These are phyloP conservation scores for Vachellia collinsii DNA, from an alignment of 306 rosid species.

Conservation along the genomic window DNA sequence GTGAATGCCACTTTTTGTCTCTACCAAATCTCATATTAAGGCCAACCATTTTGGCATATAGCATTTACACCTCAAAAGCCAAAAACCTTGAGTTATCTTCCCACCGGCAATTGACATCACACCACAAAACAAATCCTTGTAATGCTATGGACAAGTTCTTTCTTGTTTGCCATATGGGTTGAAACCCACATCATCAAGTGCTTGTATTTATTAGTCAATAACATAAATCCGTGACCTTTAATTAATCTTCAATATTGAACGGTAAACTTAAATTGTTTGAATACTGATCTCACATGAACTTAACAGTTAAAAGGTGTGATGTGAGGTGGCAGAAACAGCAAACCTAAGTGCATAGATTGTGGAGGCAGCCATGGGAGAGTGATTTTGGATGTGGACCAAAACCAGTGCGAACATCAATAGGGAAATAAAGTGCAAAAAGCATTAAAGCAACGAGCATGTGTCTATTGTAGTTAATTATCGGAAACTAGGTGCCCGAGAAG, in stretches of 20 bases:
- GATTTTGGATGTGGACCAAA: constrained; percentile 53
- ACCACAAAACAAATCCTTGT: not conserved
- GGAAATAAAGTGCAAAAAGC: constrained; percentile 45
- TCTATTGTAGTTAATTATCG: constrained; percentile 43
- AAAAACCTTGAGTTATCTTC: not conserved
- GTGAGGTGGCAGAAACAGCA: not conserved
- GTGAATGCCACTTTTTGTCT: constrained; percentile 15
- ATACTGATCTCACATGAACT: not conserved
- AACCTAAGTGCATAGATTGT: not conserved
- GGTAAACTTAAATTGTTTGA: not conserved
- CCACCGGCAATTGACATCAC: not conserved
- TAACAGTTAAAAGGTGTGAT: not conserved
- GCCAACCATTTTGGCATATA: constrained; percentile 29
- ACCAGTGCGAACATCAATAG: constrained; percentile 31
- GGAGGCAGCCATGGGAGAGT: constrained; percentile 41
- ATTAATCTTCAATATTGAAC: not conserved
- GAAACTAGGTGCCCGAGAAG: constrained; percentile 50
- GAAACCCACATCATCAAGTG: too few relatives aligned
- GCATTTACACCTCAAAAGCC: not conserved
- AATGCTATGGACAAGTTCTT: not conserved
- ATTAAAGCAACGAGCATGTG: constrained; percentile 50
- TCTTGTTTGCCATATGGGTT: too few relatives aligned
- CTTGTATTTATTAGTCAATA: too few relatives aligned
- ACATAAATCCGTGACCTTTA: not conserved
- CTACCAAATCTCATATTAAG: constrained; percentile 30